phyloP scores from a whole-genome alignment of 1,139 yeast genomes.

The Candida glucosophila region DNA sequence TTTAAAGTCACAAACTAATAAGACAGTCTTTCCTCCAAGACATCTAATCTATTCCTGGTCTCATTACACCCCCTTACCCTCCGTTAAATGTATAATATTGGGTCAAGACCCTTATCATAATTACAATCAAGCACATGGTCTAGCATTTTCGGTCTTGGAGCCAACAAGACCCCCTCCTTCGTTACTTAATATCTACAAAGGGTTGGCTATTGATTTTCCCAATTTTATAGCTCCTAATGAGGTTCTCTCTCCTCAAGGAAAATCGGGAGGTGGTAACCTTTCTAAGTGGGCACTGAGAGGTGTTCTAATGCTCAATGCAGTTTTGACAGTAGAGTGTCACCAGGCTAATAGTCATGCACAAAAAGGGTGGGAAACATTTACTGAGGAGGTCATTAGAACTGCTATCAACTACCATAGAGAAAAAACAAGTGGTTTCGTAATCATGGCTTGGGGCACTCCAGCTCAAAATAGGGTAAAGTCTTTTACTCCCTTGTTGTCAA shows the following conservation, averaged over 20 bases:
- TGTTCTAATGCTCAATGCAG: constrained; percentile 78
- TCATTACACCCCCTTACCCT: constrained; percentile 66
- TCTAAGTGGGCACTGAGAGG: constrained; percentile 87
- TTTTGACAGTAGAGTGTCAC: constrained; percentile 88
- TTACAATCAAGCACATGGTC: constrained; percentile 88
- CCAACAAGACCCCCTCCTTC: constrained; percentile 91
- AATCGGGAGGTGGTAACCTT: constrained; percentile 54
- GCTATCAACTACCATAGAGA: constrained; percentile 26
- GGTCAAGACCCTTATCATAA: constrained; percentile 99
- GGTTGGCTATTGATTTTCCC: constrained; percentile 64
- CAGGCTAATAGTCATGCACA: constrained; percentile 88
- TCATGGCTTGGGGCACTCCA: constrained; percentile 93
- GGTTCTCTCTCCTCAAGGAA: constrained; percentile 17
- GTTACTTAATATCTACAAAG: constrained; percentile 76
- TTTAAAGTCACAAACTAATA: constrained; percentile 27
- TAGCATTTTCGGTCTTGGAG: constrained; percentile 84
- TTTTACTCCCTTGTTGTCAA: constrained; percentile 20
- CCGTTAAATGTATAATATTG: constrained; percentile 68
- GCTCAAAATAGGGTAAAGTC: constrained; percentile 66
- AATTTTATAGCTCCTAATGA: constrained; percentile 51
- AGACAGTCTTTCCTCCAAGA: constrained; percentile 68
- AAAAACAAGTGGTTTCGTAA: constrained; percentile 47
- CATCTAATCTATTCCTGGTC: constrained; percentile 90
- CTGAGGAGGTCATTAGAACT: constrained; percentile 54
- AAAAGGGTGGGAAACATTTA: constrained; percentile 90